Evolutionary conservation across 495 filamentous ascomycete species (phyloP), one percentile per base, ranked within the genome.

Genomic region (Tuber borchii): DNA sequence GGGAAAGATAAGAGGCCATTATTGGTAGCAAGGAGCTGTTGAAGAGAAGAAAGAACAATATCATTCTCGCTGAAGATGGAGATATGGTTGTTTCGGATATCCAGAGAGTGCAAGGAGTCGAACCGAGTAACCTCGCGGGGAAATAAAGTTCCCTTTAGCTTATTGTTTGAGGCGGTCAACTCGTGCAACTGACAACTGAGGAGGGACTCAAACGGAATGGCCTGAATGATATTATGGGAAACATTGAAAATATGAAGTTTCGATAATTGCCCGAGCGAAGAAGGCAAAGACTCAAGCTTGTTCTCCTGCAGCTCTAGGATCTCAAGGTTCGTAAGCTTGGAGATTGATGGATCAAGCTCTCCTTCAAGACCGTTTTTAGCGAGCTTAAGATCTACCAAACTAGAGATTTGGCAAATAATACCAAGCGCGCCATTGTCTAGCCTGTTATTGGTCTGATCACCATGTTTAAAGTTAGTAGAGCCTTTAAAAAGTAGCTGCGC

Each of bases 221-320:
- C 84, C 37, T 86, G 87, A 46, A 99, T 87, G 39, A 87, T 84
- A 78, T 99, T 99, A 75, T 93, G 87, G 72, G 90, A 87, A 42
- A 97, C 82, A 78, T 96, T 93, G 68, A 99, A 85, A 17, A 90
- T 86, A 69, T 92, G 90, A 12, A 99, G 88, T 6, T 87, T 88
- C 17, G 82, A 84, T 43, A 97, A 85, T 42, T 87, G 86, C 43
- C 85, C 87, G 19, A 97, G 80, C n/a, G 87, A 87, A 22, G 87
- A 82, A 0, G 95, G 92, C n/a, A 99, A 85, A 2, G 86, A 85
- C n/a, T 90, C 90, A 34, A 99, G 87, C 70, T 87, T 87, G 83
- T 99, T 99, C 22, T 88, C 87, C 71, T 92, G 91, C 1, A 99
- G 76, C 77, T 97, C 94, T 19, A 98, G 86, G 51, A 88, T 85